phyloP scores from a whole-genome alignment of 2,329 filamentous ascomycete species.

The Myriosclerotinia curreyana region DNA sequence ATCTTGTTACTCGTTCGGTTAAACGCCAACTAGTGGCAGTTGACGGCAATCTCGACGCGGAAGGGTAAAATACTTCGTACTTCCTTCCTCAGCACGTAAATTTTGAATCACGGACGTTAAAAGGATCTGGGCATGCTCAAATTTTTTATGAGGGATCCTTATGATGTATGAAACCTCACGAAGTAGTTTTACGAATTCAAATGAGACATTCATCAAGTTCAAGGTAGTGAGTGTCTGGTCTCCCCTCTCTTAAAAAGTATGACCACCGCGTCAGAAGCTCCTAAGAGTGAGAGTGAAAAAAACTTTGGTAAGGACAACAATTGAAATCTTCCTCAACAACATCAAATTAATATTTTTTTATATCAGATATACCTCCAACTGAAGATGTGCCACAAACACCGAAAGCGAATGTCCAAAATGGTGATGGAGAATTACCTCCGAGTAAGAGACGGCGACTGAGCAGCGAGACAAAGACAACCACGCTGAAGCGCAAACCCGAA shows the following conservation, averaged over 20 bases:
- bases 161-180: conserved; percentile 48
- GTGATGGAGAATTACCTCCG: conserved; percentile 49
- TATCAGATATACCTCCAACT: conserved; percentile 30
- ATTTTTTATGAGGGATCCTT: conserved; percentile 48
- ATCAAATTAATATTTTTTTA: conserved; percentile 24
- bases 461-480: conserved; percentile 46
- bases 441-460: conserved; percentile 64
- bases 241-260: conserved; percentile 36
- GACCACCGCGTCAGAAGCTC: conserved; percentile 40
- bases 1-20: conserved; percentile 25
- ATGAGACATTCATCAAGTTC: conserved; percentile 57
- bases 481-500: conserved; percentile 51
- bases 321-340: conserved; percentile 2
- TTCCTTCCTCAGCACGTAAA: conserved; percentile 17
- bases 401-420: conserved; percentile 36
- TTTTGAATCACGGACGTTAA: conserved; percentile 38
- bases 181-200: conserved; percentile 55
- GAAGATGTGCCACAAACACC: conserved; percentile 29
- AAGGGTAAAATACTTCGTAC: conserved; percentile 20
- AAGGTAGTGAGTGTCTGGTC: conserved; percentile 44
- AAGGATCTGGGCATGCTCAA: conserved; percentile 54
- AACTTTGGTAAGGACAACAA: conserved; percentile 30
- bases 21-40: conserved; percentile 30
- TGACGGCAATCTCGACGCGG: conserved; percentile 20
- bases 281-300: conserved; percentile 38